A percentile compares a stretch with the other conserved stretches of the same genome.
Conservation (phyloP, 177 flowering plant species). For the Vitis hybrid region DNA sequence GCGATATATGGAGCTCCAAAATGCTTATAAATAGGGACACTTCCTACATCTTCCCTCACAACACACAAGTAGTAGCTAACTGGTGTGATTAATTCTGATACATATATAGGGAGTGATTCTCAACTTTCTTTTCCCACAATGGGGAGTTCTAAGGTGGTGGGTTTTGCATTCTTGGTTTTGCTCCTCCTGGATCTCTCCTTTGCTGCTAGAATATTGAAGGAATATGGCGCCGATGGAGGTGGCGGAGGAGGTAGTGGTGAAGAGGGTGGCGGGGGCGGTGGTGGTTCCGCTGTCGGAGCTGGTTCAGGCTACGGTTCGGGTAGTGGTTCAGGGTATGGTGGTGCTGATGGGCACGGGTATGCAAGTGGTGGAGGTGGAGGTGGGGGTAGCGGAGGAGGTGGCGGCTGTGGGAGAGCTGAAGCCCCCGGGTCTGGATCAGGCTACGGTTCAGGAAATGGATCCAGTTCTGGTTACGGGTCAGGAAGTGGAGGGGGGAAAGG, state of each 20-base stretch:
- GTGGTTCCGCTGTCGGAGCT: neutral
- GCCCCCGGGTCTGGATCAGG: too few species aligned
- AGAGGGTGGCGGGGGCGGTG: constrained; percentile 24
- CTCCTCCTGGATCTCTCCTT: constrained; percentile 30
- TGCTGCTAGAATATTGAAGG: constrained; percentile 25
- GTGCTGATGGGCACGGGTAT: constrained; percentile 7
- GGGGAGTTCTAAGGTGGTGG: constrained; percentile 27
- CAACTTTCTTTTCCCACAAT: constrained; percentile 3
- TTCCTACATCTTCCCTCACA: too few species aligned
- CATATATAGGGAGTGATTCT: too few species aligned
- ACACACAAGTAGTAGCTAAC: too few species aligned
- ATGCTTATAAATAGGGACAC: too few species aligned
- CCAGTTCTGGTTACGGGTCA: too few species aligned
- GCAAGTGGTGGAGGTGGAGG: constrained; percentile 18
- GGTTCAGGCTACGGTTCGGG: constrained; percentile 25
- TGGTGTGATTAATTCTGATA: too few species aligned
- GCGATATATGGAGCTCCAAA: too few species aligned
- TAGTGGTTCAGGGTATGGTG: constrained; percentile 26
- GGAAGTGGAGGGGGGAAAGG: neutral
- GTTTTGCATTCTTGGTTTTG: constrained; percentile 31
- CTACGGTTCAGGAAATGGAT: too few species aligned
- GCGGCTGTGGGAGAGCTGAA: too few species aligned
- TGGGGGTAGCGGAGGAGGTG: too few species aligned
- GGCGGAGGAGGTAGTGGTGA: constrained; percentile 22
- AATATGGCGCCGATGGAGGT: neutral